A percentile compares a stretch with the other conserved stretches of the same genome.
Evolutionary conservation across 768 basidiomycete species (phyloP).

Genomic region (Auricularia auricula-judae): DNA sequence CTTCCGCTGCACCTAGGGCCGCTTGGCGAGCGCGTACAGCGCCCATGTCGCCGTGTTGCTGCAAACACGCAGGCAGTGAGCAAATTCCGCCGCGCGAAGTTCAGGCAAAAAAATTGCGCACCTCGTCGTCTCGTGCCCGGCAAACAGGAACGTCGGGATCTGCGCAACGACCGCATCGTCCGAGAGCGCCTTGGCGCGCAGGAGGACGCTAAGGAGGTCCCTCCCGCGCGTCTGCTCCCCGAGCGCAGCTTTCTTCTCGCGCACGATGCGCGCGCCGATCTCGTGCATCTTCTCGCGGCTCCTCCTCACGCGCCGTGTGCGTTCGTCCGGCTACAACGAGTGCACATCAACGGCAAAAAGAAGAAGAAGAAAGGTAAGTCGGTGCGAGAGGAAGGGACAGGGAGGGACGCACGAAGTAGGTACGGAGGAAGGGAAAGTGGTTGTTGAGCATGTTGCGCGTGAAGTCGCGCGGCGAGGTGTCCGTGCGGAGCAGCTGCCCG

Average conservation of each 20-base stretch:
- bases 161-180: conserved; percentile 26
- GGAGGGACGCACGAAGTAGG: background rate
- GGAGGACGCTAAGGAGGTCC: conserved; percentile 19
- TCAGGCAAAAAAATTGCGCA: conserved; percentile 2
- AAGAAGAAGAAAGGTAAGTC: background rate
- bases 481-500: conserved; percentile 17
- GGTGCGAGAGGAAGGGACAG: too few species aligned
- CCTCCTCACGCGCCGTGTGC: conserved; percentile 2
- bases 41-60: conserved; percentile 40
- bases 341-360: background rate
- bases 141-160: conserved; percentile 49
- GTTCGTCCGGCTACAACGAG: conserved; percentile 1
- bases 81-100: background rate
- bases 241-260: background rate
- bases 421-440: background rate
- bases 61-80: background rate
- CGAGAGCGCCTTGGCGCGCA: conserved; percentile 20
- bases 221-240: too few species aligned
- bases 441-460: conserved; percentile 16
- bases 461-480: conserved; percentile 12
- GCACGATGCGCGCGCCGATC: background rate
- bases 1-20: conserved; percentile 31
- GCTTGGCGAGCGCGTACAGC: conserved; percentile 40
- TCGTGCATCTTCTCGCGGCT: background rate
- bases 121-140: conserved; percentile 20